Conservation (phyloP, 768 basidiomycete species). For the Rhodotorula sphaerocarpa region DNA sequence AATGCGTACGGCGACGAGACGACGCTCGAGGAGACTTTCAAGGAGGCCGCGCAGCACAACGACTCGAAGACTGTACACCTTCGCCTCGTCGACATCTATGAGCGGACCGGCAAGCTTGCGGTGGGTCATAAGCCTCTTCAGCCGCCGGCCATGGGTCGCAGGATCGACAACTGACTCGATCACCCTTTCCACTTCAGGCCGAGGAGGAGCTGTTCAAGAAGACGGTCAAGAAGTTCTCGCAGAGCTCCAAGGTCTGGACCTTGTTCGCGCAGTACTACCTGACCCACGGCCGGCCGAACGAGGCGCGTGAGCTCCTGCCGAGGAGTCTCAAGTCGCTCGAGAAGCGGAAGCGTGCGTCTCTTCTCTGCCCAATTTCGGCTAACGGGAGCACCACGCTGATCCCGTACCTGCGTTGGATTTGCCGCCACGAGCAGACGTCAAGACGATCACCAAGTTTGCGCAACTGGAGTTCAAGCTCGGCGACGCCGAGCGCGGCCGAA, state of each 20-base stretch:
- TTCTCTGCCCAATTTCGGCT: conserved; percentile 10
- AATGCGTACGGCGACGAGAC: conserved; percentile 83
- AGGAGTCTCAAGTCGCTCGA: conserved; percentile 82
- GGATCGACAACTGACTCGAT: too few species aligned
- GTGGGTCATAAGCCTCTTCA: conserved; percentile 48
- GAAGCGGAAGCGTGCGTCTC: conserved; percentile 76
- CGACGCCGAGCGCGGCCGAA: conserved; percentile 88
- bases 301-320: conserved; percentile 75
- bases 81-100: conserved; percentile 72
- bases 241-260: conserved; percentile 90
- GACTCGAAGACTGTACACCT: conserved; percentile 87
- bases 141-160: too few species aligned
- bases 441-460: conserved; percentile 90
- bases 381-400: background rate
- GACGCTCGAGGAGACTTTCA: conserved; percentile 69
- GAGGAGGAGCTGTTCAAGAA: conserved; percentile 86
- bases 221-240: conserved; percentile 87
- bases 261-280: conserved; percentile 75
- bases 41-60: conserved; percentile 78
- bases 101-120: conserved; percentile 70
- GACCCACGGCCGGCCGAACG: conserved; percentile 61
- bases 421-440: conserved; percentile 60
- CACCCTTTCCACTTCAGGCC: conserved; percentile 50
- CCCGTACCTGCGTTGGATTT: background rate
- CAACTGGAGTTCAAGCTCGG: conserved; percentile 90